phyloP scores from a whole-genome alignment of 2,329 filamentous ascomycete genomes.

The Plenodomus biglobosus region DNA sequence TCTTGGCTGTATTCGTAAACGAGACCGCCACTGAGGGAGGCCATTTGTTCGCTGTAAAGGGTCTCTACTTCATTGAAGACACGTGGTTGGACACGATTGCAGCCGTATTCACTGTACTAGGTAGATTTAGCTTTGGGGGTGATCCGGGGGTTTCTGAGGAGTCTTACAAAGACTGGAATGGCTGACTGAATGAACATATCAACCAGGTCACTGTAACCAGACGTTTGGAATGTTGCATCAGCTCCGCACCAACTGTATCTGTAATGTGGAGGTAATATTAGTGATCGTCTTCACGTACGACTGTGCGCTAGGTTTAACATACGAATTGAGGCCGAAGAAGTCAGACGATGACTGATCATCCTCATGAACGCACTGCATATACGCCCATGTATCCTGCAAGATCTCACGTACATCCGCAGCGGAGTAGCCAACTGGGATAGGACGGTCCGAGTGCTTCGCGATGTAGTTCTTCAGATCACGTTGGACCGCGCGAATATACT shows the following conservation, averaged over 20 bases:
- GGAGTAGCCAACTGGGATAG: slow-evolving; percentile 68
- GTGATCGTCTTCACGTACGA: not conserved
- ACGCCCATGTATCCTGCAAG: slow-evolving; percentile 74
- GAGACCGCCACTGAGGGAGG: slow-evolving; percentile 71
- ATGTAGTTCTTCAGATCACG: slow-evolving; percentile 71
- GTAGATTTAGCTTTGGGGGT: not conserved
- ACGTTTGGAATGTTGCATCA: slow-evolving; percentile 62
- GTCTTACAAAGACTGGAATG: slow-evolving; percentile 66
- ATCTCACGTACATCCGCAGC: slow-evolving; percentile 74
- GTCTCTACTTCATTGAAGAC: slow-evolving; percentile 73
- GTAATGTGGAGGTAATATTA: not conserved
- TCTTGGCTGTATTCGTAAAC: slow-evolving; percentile 83
- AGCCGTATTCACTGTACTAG: slow-evolving; percentile 74
- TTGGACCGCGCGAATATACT: slow-evolving; percentile 63
- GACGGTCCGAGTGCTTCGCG: slow-evolving; percentile 56
- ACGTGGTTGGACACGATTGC: slow-evolving; percentile 66
- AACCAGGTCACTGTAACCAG: slow-evolving; percentile 63
- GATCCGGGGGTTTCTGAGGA: too few relatives aligned
- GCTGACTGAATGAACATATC: slow-evolving; percentile 65
- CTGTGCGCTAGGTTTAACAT: not conserved
- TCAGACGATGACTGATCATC: slow-evolving; percentile 67
- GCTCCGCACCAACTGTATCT: slow-evolving; percentile 71
- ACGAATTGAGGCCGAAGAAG: slow-evolving; percentile 74
- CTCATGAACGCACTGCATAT: slow-evolving; percentile 65
- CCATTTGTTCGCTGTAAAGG: slow-evolving; percentile 74